Percentiles rank a stretch among this genome's conserved stretches.
These are phyloP conservation scores for Daldinia childiae DNA, from an alignment of 495 filamentous ascomycete species.

Conservation along the genomic window DNA sequence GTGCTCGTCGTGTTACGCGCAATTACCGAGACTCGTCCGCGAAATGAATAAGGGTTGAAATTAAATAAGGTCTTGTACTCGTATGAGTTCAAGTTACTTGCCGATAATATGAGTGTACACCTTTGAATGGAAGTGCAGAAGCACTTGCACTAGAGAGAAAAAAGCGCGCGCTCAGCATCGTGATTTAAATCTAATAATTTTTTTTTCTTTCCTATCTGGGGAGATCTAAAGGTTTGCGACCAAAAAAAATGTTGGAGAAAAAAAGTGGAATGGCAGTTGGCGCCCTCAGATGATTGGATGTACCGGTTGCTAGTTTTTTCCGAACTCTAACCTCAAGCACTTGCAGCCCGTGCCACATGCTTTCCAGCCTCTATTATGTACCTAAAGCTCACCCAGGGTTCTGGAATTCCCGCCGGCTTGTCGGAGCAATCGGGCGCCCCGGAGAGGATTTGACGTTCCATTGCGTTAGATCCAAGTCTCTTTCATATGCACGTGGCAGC, in stretches of 20 bases:
- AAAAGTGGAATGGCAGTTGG: slow-evolving; percentile 31
- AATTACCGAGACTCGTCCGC: slow-evolving; percentile 16
- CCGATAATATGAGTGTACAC: neutral
- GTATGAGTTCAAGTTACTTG: slow-evolving; percentile 4
- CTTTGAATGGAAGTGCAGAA: slow-evolving; percentile 24
- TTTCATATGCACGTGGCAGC: neutral
- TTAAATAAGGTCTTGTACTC: neutral
- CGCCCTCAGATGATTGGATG: slow-evolving; percentile 20
- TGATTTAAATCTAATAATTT: slow-evolving; percentile 31
- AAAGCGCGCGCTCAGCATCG: slow-evolving; percentile 29
- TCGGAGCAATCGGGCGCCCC: neutral
- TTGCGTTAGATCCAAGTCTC: neutral
- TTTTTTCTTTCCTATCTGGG: slow-evolving; percentile 27
- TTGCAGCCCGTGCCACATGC: neutral
- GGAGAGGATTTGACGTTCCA: neutral
- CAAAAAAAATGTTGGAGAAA: slow-evolving; percentile 33
- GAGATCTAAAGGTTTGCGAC: slow-evolving; percentile 34
- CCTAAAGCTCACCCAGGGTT: neutral
- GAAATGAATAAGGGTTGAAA: neutral
- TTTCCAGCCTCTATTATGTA: neutral
- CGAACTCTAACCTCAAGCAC: neutral
- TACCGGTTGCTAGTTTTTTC: neutral
- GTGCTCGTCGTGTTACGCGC: slow-evolving; percentile 23
- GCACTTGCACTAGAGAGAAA: slow-evolving; percentile 19
- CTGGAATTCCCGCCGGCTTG: neutral